A percentile compares a stretch with the other conserved stretches of the same genome.
Conservation (phyloP, 257 asterid species). For the Solanum lignicaule region DNA sequence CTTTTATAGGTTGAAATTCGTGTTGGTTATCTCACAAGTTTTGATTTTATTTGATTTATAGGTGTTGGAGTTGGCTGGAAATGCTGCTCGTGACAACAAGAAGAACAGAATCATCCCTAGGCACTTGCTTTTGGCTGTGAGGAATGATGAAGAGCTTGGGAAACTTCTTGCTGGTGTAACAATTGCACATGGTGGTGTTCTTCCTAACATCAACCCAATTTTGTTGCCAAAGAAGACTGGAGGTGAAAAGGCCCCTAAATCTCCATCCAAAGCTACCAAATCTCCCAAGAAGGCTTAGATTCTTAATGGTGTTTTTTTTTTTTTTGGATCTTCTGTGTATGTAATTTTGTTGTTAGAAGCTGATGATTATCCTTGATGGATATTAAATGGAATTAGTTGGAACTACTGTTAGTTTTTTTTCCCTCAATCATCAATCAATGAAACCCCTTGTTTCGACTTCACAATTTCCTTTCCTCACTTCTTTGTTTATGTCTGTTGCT, state of each 20-base stretch:
- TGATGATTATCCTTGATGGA: not conserved
- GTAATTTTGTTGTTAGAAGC: not conserved
- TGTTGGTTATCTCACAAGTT: not conserved
- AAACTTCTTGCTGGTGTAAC: constrained; percentile 14
- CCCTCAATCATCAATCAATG: not conserved
- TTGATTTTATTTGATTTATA: not conserved
- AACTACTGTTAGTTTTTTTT: not conserved
- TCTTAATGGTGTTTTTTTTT: not conserved
- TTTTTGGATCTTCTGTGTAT: not conserved
- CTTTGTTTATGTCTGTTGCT: not conserved
- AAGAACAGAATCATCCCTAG: constrained; percentile 9
- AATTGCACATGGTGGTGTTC: constrained; percentile 16
- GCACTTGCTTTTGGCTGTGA: constrained; percentile 10
- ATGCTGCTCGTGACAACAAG: constrained; percentile 17
- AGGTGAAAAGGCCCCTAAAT: not conserved
- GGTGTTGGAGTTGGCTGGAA: constrained; percentile 22
- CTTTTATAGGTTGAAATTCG: not conserved
- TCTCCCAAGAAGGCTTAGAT: constrained; percentile 10
- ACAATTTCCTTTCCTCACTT: not conserved
- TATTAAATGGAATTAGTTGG: not conserved
- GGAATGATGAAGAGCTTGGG: constrained; percentile 16
- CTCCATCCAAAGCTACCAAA: constrained; percentile 3
- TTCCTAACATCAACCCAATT: constrained; percentile 12
- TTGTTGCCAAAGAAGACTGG: constrained; percentile 10
- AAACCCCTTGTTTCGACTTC: not conserved